Conservation (phyloP, 2,329 filamentous ascomycete species). For the Aspergillus caelatus region DNA sequence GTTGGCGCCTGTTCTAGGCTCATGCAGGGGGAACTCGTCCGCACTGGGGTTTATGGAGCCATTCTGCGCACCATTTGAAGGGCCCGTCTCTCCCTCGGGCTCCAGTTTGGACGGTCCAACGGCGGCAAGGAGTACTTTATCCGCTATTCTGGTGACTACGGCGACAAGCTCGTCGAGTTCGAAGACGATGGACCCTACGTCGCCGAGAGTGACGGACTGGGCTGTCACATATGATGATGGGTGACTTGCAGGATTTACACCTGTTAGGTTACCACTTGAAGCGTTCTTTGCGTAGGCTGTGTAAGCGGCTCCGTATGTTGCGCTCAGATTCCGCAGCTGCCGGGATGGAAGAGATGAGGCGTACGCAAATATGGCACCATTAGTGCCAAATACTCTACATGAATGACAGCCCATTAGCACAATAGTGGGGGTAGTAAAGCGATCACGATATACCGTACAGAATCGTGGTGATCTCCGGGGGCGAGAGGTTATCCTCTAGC, state of each 20-base stretch:
- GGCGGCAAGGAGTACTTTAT: slow-evolving; percentile 46
- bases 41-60: not conserved
- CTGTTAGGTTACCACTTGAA: slow-evolving; percentile 45
- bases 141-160: slow-evolving; percentile 45
- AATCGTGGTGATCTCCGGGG: slow-evolving; percentile 48
- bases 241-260: slow-evolving; percentile 46
- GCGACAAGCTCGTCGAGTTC: slow-evolving; percentile 45
- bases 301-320: slow-evolving; percentile 48
- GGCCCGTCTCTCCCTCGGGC: slow-evolving; percentile 13
- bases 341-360: slow-evolving; percentile 43
- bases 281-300: slow-evolving; percentile 46
- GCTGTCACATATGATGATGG: slow-evolving; percentile 48
- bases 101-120: slow-evolving; percentile 41
- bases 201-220: slow-evolving; percentile 44
- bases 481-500: slow-evolving; percentile 46
- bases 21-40: not conserved
- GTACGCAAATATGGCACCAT: slow-evolving; percentile 48
- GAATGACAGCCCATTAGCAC: slow-evolving; percentile 10
- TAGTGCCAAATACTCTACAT: slow-evolving; percentile 45
- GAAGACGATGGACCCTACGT: slow-evolving; percentile 49
- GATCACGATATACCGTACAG: slow-evolving; percentile 31
- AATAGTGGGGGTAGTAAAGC: not conserved
- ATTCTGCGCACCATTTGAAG: slow-evolving; percentile 14
- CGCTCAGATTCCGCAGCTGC: slow-evolving; percentile 45
- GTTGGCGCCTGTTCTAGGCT: slow-evolving; percentile 6